Evolutionary conservation across 208 protist species (phyloP).

Genomic region (Phytomonas francai): DNA sequence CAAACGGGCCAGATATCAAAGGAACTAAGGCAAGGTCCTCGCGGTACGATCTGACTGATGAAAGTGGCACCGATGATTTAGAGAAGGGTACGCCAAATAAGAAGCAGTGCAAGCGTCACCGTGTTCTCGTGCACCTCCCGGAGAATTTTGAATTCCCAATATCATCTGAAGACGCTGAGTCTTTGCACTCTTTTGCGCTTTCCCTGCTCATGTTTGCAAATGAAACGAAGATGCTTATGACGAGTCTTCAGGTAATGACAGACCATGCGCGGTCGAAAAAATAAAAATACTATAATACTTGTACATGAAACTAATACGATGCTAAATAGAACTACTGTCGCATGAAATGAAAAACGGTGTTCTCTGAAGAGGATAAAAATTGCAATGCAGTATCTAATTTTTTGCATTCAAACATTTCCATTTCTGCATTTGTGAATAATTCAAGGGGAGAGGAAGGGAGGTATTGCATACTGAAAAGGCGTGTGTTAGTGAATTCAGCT

Average conservation of each 20-base stretch:
- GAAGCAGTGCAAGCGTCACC: not conserved
- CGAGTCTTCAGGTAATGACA: slow-evolving; percentile 60
- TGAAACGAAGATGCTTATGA: slow-evolving; percentile 66
- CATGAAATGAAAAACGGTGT: not conserved
- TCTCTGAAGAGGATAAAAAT: not conserved
- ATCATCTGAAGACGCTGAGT: slow-evolving; percentile 68
- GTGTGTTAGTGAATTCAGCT: not conserved
- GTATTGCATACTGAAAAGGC: not conserved
- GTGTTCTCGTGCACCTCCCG: slow-evolving; percentile 32
- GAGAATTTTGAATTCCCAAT: slow-evolving; percentile 62
- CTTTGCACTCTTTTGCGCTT: slow-evolving; percentile 71
- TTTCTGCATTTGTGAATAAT: not conserved
- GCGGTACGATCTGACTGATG: not conserved
- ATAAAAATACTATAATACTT: slow-evolving; percentile 11
- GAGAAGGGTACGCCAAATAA: not conserved
- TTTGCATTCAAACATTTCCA: not conserved
- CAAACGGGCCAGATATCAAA: not conserved
- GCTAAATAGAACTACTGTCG: not conserved
- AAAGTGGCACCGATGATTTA: not conserved
- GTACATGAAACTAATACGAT: not conserved
- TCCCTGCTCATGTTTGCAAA: slow-evolving; percentile 79
- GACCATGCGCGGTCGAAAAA: slow-evolving; percentile 50
- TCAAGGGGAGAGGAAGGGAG: not conserved
- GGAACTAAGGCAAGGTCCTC: not conserved
- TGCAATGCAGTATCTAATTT: not conserved